Conservation (phyloP, 116 monocot species). For the Iris pallida region DNA sequence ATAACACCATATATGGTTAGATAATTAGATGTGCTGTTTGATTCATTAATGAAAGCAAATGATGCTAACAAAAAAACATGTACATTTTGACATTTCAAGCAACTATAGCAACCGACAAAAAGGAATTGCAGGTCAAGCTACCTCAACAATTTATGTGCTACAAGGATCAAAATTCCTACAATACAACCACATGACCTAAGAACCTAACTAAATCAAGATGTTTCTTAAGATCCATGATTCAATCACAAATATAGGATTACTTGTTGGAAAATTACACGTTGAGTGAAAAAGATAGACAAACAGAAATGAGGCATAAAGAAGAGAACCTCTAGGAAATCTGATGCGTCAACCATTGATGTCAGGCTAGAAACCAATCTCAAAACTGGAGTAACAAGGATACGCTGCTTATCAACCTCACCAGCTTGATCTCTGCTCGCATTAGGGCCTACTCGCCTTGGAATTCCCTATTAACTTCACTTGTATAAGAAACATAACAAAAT, state of each 20-base stretch:
- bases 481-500: conserved; percentile 4
- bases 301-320: not conserved
- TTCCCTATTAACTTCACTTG: conserved; percentile 18
- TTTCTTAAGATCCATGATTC: too few species aligned
- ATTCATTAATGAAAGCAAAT: too few species aligned
- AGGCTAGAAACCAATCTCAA: conserved; percentile 83
- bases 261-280: not conserved
- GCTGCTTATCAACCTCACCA: conserved; percentile 35
- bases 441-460: conserved; percentile 20
- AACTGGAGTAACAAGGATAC: conserved; percentile 51
- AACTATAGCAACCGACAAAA: too few species aligned
- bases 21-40: too few species aligned
- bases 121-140: too few species aligned
- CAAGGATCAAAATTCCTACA: too few species aligned
- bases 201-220: too few species aligned
- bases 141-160: too few species aligned
- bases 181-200: too few species aligned
- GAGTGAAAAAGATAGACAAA: conserved; percentile 7
- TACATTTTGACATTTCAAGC: too few species aligned
- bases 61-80: too few species aligned
- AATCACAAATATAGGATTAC: not conserved
- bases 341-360: conserved; percentile 65
- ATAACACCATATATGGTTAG: too few species aligned
- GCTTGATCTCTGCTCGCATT: conserved; percentile 25
- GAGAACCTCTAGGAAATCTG: conserved; percentile 74